These are phyloP conservation scores for Chiua virens DNA, from an alignment of 768 basidiomycete genomes.

Conservation along the genomic window DNA sequence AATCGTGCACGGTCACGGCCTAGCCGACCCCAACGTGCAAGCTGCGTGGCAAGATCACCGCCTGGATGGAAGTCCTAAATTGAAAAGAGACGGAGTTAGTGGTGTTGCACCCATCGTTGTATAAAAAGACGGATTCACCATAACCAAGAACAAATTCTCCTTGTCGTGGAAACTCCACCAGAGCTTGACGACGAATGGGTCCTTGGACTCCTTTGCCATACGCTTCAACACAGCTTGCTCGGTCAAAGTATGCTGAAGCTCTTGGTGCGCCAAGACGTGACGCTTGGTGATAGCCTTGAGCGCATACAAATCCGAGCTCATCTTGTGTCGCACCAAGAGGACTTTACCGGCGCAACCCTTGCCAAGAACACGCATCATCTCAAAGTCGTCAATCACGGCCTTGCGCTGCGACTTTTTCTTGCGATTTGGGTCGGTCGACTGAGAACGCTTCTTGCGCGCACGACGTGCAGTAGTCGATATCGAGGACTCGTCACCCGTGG, in stretches of 20 bases:
- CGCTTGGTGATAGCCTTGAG: slow-evolving; percentile 98
- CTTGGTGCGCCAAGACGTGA: slow-evolving; percentile 94
- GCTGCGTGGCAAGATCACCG: slow-evolving; percentile 95
- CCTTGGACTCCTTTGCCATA: slow-evolving; percentile 85
- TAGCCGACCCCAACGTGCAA: slow-evolving; percentile 91
- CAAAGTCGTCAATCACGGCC: slow-evolving; percentile 87
- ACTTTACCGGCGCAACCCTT: slow-evolving; percentile 99
- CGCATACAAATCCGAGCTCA: slow-evolving; percentile 73
- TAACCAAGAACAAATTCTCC: slow-evolving; percentile 95
- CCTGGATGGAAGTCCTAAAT: slow-evolving; percentile 89
- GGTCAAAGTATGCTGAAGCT: slow-evolving; percentile 93
- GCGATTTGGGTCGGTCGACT: slow-evolving; percentile 49
- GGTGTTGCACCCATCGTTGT: neutral
- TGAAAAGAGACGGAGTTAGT: slow-evolving; percentile 16
- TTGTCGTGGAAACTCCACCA: slow-evolving; percentile 99
- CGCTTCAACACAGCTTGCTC: slow-evolving; percentile 94
- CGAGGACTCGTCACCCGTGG: slow-evolving; percentile 70
- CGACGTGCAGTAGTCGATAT: slow-evolving; percentile 54
- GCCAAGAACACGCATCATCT: slow-evolving; percentile 95
- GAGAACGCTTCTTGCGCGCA: slow-evolving; percentile 54
- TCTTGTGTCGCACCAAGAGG: slow-evolving; percentile 82
- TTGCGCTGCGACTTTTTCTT: slow-evolving; percentile 60
- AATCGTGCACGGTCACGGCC: slow-evolving; percentile 94
- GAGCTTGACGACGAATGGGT: slow-evolving; percentile 94
- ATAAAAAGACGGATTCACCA: slow-evolving; percentile 52